Conservation (phyloP, 371 early-diverging fungal genomes). For the Syncephalis fuscata region DNA sequence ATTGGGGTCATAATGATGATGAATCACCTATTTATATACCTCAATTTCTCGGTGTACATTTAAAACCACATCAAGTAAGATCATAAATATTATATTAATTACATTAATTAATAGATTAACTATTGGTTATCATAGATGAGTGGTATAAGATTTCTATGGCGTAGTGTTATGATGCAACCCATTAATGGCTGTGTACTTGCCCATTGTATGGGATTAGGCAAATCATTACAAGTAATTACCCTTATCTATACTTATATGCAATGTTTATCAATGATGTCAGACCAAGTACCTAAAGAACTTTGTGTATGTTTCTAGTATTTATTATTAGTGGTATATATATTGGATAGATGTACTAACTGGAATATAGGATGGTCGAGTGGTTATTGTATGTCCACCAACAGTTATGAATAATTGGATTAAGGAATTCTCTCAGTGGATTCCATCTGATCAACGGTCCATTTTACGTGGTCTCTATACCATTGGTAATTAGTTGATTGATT, state of each 20-base stretch:
- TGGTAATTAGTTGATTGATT: not conserved
- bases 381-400: constrained; percentile 66
- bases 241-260: constrained; percentile 45
- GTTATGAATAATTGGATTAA: constrained; percentile 58
- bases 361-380: constrained; percentile 31
- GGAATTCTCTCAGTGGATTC: constrained; percentile 54
- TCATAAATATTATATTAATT: not conserved
- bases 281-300: not conserved
- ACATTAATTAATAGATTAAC: not conserved
- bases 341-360: constrained; percentile 1
- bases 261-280: not conserved
- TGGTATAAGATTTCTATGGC: constrained; percentile 69
- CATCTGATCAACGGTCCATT: constrained; percentile 8
- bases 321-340: not conserved
- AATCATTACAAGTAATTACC: constrained; percentile 65
- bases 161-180: constrained; percentile 38
- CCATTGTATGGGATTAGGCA: constrained; percentile 84
- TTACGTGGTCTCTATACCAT: not conserved
- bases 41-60: constrained; percentile 18
- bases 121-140: constrained; percentile 24
- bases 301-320: constrained; percentile 1
- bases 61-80: constrained; percentile 42
- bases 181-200: constrained; percentile 68
- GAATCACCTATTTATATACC: constrained; percentile 21
- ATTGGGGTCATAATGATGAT: too few species aligned